Percentiles rank a stretch among this genome's conserved stretches.
Evolutionary conservation across 1,284 basidiomycete genomes (phyloP).

Genomic region (Filobasidium uniguttulatum): DNA sequence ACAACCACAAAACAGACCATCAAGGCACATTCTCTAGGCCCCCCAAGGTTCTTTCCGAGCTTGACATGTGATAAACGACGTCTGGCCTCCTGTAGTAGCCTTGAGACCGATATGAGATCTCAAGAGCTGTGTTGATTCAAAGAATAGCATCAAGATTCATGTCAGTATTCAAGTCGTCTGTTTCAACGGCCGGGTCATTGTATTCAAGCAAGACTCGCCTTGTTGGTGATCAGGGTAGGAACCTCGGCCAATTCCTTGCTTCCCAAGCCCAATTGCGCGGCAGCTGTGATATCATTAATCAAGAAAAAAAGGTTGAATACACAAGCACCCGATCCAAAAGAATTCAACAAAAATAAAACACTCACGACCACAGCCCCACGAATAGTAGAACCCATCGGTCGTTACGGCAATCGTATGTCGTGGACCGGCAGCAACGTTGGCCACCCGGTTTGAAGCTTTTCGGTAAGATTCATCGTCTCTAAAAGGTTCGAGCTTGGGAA

Average conservation of each 20-base stretch:
- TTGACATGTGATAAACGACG: conserved; percentile 9
- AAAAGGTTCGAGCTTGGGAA: conserved; percentile 35
- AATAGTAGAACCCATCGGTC: conserved; percentile 59
- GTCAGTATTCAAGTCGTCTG: background rate
- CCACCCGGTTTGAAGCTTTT: conserved; percentile 44
- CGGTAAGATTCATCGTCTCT: conserved; percentile 44
- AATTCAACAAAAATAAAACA: conserved; percentile 1
- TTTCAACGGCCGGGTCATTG: conserved; percentile 20
- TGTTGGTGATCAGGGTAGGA: conserved; percentile 51
- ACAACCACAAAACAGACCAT: too few relatives aligned
- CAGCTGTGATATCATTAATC: conserved; percentile 18
- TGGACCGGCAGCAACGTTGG: conserved; percentile 51
- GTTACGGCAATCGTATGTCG: conserved; percentile 74
- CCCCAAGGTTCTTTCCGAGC: background rate
- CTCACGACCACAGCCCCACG: conserved; percentile 68
- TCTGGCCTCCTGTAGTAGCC: conserved; percentile 6
- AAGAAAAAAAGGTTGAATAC: background rate
- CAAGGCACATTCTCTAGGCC: background rate
- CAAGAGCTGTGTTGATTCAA: conserved; percentile 1
- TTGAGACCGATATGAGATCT: conserved; percentile 8
- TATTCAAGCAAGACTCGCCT: conserved; percentile 44
- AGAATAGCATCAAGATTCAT: background rate
- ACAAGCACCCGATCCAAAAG: background rate
- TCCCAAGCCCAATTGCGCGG: conserved; percentile 41
- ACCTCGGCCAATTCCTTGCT: conserved; percentile 41